Evolutionary conservation across 2,329 filamentous ascomycete species (phyloP), one percentile per base, ranked within the genome.

Genomic region (Monosporascus sp.): DNA sequence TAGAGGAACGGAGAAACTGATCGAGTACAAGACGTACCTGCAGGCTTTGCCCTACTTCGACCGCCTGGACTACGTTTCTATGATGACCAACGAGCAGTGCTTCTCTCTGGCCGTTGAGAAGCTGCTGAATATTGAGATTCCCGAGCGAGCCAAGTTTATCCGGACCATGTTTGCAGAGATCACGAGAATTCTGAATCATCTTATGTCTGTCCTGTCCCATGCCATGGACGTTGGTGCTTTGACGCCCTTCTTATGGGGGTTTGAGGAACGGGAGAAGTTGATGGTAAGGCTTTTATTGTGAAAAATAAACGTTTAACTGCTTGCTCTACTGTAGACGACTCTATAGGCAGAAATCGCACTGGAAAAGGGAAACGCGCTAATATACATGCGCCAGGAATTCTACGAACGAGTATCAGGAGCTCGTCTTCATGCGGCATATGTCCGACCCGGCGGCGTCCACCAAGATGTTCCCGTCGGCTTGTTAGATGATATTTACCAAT

Each of bases 1-100:
- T 75, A 86, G 94, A 66, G 94, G 94, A 63, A 99, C 94, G 58
- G 94, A 99, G 82, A 99, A 99, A 83, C 85, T 99, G 76, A 97
- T 97, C 76, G 94, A 99, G 81, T 99, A 99, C 84, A 97, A 96
- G 82, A 96, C 93, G 65, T 99, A 99, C 71, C 83, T 97, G 68
- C 94, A 99, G 80, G 94, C 94, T 54, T 80, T 99, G 69, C 94
- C 94, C 53, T 99, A 99, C 80, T 99, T 99, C 72, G 94, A 99
- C 77, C 91, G 94, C 65, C 81, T 99, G 72, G 94, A 99, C 76
- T 99, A 99, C 74, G 92, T 97, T 64, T 97, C 91, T 67, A 99
- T 99, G 95, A 99, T 99, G 94, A 99, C 94, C 68, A 99, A 99
- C 75, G 94, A 99, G 81, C 94, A 99, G 77, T 96, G 91, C 70